These are phyloP conservation scores for Crithidia acanthocephali DNA, from an alignment of 208 protist species.

Conservation along the genomic window DNA sequence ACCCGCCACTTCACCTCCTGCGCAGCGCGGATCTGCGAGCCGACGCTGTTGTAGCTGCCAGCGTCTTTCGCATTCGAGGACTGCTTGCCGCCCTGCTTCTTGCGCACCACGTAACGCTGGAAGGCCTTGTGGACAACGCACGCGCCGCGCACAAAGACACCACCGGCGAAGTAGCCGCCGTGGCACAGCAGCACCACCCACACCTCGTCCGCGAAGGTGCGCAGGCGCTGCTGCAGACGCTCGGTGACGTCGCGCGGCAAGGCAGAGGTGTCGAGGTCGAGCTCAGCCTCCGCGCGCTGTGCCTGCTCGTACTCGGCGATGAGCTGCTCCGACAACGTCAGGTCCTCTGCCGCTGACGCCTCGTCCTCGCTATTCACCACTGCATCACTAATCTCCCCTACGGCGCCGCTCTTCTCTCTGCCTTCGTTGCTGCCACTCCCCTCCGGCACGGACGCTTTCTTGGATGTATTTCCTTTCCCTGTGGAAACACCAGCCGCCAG, in stretches of 20 bases:
- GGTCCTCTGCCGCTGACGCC: conserved; percentile 18
- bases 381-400: background rate
- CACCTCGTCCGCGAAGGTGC: conserved; percentile 37
- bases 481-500: background rate
- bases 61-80: conserved; percentile 81
- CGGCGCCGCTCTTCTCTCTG: background rate
- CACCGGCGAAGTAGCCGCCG: conserved; percentile 90
- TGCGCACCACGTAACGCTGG: conserved; percentile 92
- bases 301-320: conserved; percentile 68
- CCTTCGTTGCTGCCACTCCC: background rate
- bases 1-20: conserved; percentile 88
- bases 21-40: conserved; percentile 84
- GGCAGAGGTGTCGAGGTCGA: conserved; percentile 14
- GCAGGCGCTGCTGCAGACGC: conserved; percentile 39
- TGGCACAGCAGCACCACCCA: conserved; percentile 90
- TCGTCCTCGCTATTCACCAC: background rate
- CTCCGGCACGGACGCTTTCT: background rate
- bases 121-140: conserved; percentile 86
- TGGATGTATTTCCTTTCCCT: conserved; percentile 1
- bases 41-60: conserved; percentile 77
- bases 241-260: conserved; percentile 42
- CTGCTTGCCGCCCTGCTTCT: conserved; percentile 94
- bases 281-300: conserved; percentile 53
- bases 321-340: conserved; percentile 69
- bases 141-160: conserved; percentile 61